Evolutionary conservation across 2,329 filamentous ascomycete genomes (phyloP).

Genomic region (Colletotrichum zoysiae): DNA sequence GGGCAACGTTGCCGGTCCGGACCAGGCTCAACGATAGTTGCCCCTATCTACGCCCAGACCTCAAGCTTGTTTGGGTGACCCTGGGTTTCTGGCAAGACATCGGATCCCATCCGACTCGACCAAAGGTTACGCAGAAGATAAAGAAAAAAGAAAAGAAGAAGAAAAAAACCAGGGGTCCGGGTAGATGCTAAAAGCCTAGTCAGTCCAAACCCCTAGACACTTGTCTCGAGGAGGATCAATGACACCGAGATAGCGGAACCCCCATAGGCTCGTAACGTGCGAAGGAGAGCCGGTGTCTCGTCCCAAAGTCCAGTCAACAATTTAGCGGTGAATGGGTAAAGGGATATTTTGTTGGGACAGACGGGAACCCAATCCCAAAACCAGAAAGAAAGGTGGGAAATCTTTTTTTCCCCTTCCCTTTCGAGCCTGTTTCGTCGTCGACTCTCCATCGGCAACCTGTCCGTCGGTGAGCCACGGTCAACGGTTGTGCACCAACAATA

Average conservation of each 20-base stretch:
- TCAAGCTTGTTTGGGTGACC: constrained; percentile 11
- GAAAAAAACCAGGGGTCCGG: not conserved
- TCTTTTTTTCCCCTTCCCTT: no score
- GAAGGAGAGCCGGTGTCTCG: constrained; percentile 19
- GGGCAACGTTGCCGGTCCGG: constrained; percentile 7
- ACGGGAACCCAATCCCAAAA: not conserved
- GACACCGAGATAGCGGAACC: not conserved
- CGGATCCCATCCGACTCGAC: constrained; percentile 2
- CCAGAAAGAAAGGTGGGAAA: not conserved
- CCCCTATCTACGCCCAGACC: not conserved
- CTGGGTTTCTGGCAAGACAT: constrained; percentile 3
- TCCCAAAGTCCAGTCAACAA: constrained; percentile 27
- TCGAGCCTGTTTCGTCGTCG: not conserved
- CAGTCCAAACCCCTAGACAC: not conserved
- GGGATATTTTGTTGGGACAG: constrained; percentile 33
- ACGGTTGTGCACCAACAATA: constrained; percentile 7
- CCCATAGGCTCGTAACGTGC: not conserved
- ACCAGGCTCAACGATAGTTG: not conserved
- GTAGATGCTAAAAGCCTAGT: not conserved
- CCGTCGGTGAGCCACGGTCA: constrained; percentile 11
- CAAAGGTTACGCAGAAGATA: not conserved
- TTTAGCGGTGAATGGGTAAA: constrained; percentile 33
- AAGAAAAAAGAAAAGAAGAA: not conserved
- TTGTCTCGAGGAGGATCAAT: constrained; percentile 10
- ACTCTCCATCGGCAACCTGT: not conserved